A percentile compares a stretch with the other conserved stretches of the same genome.
These are phyloP conservation scores for Omphalotus olearius DNA, from an alignment of 1,284 basidiomycete species.

Conservation along the genomic window DNA sequence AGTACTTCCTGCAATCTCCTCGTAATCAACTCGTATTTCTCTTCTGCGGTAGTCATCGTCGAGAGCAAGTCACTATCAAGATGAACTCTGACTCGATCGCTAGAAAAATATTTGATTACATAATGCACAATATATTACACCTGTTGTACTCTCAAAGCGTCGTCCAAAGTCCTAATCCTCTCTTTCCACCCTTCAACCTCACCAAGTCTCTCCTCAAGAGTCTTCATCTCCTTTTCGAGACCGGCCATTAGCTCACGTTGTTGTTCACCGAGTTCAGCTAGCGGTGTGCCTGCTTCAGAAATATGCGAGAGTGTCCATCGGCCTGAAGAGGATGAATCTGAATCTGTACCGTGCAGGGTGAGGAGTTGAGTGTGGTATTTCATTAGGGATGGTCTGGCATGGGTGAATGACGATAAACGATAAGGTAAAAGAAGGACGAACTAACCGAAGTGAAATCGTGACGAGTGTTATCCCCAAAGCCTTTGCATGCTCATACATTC, in stretches of 20 bases:
- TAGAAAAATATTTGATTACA: too few species aligned
- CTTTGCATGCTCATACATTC: conserved; percentile 95
- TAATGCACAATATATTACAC: background rate
- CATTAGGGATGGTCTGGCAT: conserved; percentile 65
- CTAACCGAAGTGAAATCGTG: conserved; percentile 78
- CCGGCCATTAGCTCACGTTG: conserved; percentile 36
- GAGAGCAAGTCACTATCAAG: background rate
- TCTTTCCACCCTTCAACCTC: conserved; percentile 68
- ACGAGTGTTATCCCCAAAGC: conserved; percentile 90
- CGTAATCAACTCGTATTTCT: conserved; percentile 84
- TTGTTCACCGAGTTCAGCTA: conserved; percentile 64
- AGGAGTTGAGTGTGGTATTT: conserved; percentile 84
- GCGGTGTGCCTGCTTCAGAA: conserved; percentile 31
- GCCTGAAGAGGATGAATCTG: conserved; percentile 37
- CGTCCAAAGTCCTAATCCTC: conserved; percentile 55
- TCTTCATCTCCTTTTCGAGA: conserved; percentile 65
- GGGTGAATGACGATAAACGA: background rate
- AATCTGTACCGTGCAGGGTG: conserved; percentile 58
- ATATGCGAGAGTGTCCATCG: conserved; percentile 47
- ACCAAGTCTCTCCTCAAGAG: conserved; percentile 60
- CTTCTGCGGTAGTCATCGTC: conserved; percentile 33
- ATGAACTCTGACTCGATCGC: too few species aligned
- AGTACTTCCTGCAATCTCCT: conserved; percentile 87
- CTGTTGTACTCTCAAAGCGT: conserved; percentile 35
- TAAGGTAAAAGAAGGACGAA: background rate